These are phyloP conservation scores for Neofusicoccum umdonicola DNA, from an alignment of 2,329 filamentous ascomycete species.

Conservation along the genomic window DNA sequence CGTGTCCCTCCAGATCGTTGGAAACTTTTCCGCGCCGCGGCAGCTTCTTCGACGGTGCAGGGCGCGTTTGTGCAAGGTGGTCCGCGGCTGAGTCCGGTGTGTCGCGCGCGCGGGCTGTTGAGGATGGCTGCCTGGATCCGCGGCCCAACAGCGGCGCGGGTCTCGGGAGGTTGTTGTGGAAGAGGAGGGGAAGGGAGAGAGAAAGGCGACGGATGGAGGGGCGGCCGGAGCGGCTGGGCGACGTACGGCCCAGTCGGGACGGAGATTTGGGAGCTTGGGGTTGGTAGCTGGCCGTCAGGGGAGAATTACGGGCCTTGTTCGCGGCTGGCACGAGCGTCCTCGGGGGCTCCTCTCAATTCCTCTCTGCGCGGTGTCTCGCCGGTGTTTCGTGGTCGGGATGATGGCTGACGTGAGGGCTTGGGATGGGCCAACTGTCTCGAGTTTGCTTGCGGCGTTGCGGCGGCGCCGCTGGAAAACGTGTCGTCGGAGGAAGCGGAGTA, in stretches of 20 bases:
- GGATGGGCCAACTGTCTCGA: background rate
- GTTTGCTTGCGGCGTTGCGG: slow-evolving; percentile 5
- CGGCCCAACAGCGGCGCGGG: background rate
- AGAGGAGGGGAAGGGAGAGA: background rate
- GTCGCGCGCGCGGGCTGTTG: background rate
- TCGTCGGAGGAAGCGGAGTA: slow-evolving; percentile 14
- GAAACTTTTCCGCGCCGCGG: no score
- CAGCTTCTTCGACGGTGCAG: no score
- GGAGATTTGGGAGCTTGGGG: slow-evolving; percentile 8
- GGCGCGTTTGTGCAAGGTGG: background rate
- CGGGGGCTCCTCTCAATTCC: slow-evolving; percentile 11
- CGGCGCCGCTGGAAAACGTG: slow-evolving; percentile 14
- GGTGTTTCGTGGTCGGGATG: background rate
- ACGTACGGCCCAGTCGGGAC: background rate
- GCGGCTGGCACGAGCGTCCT: slow-evolving; percentile 16
- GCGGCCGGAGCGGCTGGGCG: background rate
- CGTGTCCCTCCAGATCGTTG: no score
- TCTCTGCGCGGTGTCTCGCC: background rate
- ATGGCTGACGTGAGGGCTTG: background rate
- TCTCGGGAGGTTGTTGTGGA: background rate
- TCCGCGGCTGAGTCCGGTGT: background rate
- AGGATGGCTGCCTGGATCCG: background rate
- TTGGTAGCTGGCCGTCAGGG: slow-evolving; percentile 8
- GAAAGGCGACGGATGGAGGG: background rate
- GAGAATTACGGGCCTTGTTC: slow-evolving; percentile 15